Conservation (phyloP, 169 alveolate species). For the Plasmodium fragile region DNA sequence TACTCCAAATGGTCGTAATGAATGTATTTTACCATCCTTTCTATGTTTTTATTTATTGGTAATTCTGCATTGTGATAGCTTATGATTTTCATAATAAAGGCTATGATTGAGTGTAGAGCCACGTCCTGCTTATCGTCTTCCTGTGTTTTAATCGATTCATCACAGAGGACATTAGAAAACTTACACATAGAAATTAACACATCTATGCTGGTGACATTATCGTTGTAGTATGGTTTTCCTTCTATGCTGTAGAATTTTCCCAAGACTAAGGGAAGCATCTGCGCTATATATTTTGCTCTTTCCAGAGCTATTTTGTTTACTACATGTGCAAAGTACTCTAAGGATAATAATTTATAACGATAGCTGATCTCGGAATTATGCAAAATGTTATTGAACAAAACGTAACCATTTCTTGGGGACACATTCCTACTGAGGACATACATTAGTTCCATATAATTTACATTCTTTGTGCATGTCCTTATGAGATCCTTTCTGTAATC, state of each 20-base stretch:
- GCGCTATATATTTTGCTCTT: constrained; percentile 76
- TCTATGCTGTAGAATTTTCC: constrained; percentile 68
- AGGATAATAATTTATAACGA: constrained; percentile 54
- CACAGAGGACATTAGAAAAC: constrained; percentile 67
- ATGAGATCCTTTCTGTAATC: constrained; percentile 37
- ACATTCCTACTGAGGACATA: constrained; percentile 45
- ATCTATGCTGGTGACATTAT: constrained; percentile 51
- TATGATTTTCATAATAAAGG: constrained; percentile 69
- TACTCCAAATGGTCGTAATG: constrained; percentile 38
- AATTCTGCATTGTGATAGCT: constrained; percentile 40
- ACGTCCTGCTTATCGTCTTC: constrained; percentile 76
- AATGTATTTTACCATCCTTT: constrained; percentile 26
- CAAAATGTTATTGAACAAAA: constrained; percentile 48
- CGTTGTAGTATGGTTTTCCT: constrained; percentile 73
- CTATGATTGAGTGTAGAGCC: constrained; percentile 74
- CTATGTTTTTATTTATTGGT: constrained; percentile 62
- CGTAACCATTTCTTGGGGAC: constrained; percentile 72
- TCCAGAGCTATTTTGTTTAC: constrained; percentile 52
- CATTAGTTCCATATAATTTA: constrained; percentile 59
- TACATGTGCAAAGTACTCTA: constrained; percentile 70
- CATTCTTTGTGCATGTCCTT: constrained; percentile 58
- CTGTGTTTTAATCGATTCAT: constrained; percentile 63
- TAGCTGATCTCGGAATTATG: constrained; percentile 51
- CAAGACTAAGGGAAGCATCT: constrained; percentile 53
- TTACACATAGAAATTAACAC: constrained; percentile 48